phyloP scores from a whole-genome alignment of 768 basidiomycete genomes.

The Trametes cinnabarina region DNA sequence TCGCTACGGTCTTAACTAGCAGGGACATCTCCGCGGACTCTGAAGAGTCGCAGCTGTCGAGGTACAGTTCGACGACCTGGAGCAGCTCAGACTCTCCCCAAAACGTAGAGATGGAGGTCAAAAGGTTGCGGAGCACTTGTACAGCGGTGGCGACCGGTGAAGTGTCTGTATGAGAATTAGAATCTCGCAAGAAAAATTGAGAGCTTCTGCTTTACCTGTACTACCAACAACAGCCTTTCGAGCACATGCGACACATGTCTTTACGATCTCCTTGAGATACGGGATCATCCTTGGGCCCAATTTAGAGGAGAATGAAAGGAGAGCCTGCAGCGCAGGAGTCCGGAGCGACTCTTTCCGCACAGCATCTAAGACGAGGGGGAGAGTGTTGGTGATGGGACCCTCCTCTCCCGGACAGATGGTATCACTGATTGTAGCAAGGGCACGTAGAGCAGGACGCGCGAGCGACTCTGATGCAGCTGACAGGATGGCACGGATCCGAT shows the following conservation, averaged over 20 bases:
- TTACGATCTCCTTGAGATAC: slow-evolving; percentile 68
- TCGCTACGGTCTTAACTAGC: slow-evolving; percentile 65
- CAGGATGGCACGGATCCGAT: slow-evolving; percentile 48
- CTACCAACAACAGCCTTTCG: slow-evolving; percentile 1
- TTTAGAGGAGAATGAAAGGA: slow-evolving; percentile 62
- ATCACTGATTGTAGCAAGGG: slow-evolving; percentile 56
- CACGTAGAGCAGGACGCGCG: slow-evolving; percentile 50
- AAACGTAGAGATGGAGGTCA: slow-evolving; percentile 79
- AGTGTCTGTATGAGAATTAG: slow-evolving; percentile 15
- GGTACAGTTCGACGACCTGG: slow-evolving; percentile 54
- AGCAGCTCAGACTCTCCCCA: slow-evolving; percentile 63
- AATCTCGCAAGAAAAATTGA: neutral
- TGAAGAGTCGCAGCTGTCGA: slow-evolving; percentile 39
- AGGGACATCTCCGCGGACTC: slow-evolving; percentile 35
- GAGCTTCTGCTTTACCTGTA: slow-evolving; percentile 20
- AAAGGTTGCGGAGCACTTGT: slow-evolving; percentile 61
- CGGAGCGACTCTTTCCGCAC: slow-evolving; percentile 41
- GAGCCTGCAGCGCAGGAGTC: slow-evolving; percentile 47
- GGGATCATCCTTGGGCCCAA: slow-evolving; percentile 90
- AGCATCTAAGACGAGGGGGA: slow-evolving; percentile 57
- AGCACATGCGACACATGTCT: slow-evolving; percentile 43
- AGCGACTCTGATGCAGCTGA: slow-evolving; percentile 40
- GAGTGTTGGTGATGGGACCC: slow-evolving; percentile 48
- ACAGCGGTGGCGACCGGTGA: slow-evolving; percentile 37
- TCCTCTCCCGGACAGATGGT: slow-evolving; percentile 70